Evolutionary conservation across 176 grass and related monocot genomes (phyloP).

Genomic region (Poa annua): DNA sequence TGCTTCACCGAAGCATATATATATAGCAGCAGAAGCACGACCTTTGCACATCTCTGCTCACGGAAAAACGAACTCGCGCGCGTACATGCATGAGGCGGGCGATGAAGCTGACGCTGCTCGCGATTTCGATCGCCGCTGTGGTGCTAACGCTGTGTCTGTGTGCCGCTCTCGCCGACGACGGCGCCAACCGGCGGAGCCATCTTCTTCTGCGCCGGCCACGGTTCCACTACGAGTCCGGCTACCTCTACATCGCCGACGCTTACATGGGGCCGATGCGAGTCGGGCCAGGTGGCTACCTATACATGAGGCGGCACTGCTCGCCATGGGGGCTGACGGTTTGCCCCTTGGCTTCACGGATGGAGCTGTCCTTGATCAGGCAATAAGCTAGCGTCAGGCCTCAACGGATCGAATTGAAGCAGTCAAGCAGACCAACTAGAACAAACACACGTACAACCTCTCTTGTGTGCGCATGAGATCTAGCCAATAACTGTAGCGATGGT

Average conservation of each 20-base stretch:
- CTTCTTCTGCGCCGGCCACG: neutral
- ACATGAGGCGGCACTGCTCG: conserved; percentile 1
- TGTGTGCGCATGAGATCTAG: no score
- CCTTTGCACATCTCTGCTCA: neutral
- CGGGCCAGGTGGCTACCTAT: neutral
- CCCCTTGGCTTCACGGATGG: neutral
- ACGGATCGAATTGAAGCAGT: neutral
- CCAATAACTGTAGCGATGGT: no score
- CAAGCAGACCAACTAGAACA: neutral
- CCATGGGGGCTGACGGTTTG: neutral
- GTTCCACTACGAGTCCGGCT: conserved; percentile 3
- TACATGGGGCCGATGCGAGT: neutral
- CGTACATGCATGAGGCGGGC: no score
- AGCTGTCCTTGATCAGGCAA: neutral
- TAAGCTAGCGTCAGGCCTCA: neutral
- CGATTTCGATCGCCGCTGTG: neutral
- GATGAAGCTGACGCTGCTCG: neutral
- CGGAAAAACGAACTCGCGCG: no score
- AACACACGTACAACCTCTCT: neutral
- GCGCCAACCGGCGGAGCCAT: neutral
- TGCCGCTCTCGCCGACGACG: neutral
- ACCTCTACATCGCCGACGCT: conserved; percentile 20
- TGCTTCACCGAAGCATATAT: neutral
- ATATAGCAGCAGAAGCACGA: neutral
- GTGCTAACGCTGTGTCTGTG: neutral